Evolutionary conservation across 345 rosid species (phyloP), one percentile per base, ranked within the genome.

Genomic region (Ricinus communis): DNA sequence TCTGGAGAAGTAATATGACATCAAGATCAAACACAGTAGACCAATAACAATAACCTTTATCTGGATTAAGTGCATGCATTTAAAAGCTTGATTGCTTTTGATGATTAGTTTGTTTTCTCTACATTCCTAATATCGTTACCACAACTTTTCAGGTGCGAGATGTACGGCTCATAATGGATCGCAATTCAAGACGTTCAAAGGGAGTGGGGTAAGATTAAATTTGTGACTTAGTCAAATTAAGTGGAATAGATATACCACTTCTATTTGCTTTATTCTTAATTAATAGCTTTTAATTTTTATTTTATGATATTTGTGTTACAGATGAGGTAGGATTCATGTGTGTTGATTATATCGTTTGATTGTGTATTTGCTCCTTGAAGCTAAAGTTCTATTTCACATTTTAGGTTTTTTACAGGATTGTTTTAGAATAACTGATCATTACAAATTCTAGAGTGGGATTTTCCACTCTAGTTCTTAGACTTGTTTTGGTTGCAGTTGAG

Each of bases 141-240:
- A 21, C 70, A 53, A 59, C 8, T 79, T 84, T 79, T 46, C 85
- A 95, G 99, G 99, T 95, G 46, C 88, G 99, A 65, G 98, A 95
- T 84, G 98, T 92, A 40, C 93, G 99, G 45, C 89, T 95, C 69
- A 95, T 95, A 66, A 89, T 95, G 98, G 99, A 95, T 80, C 94
- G 98, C 53, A 95, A 85, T 85, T 87, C 98, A 71, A 89, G 99
- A 77, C 92, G 97, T 57, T 95, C 99, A 13, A 92, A 89, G 76
- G 99, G 98, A 66, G 92, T 95, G 60, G 97, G 97, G 98, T 92
- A 80, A 79, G 90, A 73, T 65, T 36, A 1, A 40, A 22, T 14
- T 22, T 4, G 10, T 4, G 22, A 50, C 2, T 50, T 27, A 11
- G 3, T 13, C 14, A 5, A 4, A 7, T 15, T 56, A n/a, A 27